Conservation (phyloP, 495 filamentous ascomycete species). For the Neurospora cerealis region DNA sequence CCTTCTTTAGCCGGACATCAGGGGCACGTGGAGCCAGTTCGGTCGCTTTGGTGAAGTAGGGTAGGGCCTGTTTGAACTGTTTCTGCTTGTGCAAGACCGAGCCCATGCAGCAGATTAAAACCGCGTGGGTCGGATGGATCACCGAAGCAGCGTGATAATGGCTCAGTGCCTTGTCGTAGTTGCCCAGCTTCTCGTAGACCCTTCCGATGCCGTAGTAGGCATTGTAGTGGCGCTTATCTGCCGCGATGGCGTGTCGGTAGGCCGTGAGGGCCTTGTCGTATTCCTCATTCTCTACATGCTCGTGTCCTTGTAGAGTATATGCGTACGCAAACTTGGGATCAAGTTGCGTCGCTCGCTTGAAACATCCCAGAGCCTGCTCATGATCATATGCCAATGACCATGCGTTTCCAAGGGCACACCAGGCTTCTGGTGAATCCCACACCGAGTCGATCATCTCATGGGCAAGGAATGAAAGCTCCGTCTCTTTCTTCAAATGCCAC, state of each 20-base stretch:
- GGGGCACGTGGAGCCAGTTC: constrained; percentile 72
- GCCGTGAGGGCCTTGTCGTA: constrained; percentile 85
- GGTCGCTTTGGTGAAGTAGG: constrained; percentile 70
- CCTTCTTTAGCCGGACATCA: constrained; percentile 81
- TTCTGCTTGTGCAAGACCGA: constrained; percentile 79
- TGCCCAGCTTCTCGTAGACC: constrained; percentile 90
- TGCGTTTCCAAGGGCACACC: constrained; percentile 91
- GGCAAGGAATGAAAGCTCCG: constrained; percentile 81
- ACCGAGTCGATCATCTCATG: constrained; percentile 81
- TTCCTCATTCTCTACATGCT: constrained; percentile 93
- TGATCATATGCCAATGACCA: constrained; percentile 93
- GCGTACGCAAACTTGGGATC: constrained; percentile 89
- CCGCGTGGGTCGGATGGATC: constrained; percentile 87
- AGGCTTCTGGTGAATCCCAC: constrained; percentile 82
- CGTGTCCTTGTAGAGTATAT: constrained; percentile 90
- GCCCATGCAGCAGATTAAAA: constrained; percentile 85
- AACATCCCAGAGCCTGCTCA: constrained; percentile 88
- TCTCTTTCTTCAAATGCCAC: constrained; percentile 89
- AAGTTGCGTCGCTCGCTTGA: constrained; percentile 86
- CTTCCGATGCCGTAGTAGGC: constrained; percentile 93
- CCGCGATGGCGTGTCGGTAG: constrained; percentile 73
- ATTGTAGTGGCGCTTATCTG: constrained; percentile 87
- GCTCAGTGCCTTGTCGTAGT: constrained; percentile 77
- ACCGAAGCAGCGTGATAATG: constrained; percentile 78
- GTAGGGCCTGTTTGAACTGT: constrained; percentile 63